Conservation (phyloP, 257 asterid species). For the Solanum dulcamara region DNA sequence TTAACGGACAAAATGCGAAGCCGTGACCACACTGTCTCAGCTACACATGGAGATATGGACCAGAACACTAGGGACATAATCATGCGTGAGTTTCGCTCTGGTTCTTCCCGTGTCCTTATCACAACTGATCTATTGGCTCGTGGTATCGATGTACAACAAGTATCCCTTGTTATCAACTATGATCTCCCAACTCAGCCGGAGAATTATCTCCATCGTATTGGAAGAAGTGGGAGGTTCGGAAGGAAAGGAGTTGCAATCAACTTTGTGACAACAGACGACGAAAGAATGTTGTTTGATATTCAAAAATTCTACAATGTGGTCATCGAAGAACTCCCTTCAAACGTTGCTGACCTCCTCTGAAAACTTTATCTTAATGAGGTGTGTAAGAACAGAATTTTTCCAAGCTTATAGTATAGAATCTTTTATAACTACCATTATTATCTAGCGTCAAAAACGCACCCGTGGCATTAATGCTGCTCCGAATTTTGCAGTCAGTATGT, state of each 20-base stretch:
- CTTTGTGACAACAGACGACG: constrained; percentile 51
- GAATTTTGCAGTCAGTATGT: background rate
- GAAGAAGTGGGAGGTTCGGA: constrained; percentile 75
- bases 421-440: background rate
- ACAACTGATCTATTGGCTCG: constrained; percentile 63
- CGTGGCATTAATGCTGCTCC: background rate
- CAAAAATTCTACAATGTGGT: constrained; percentile 69
- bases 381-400: background rate
- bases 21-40: constrained; percentile 70
- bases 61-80: constrained; percentile 74
- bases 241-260: constrained; percentile 75
- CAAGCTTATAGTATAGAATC: background rate
- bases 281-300: constrained; percentile 56
- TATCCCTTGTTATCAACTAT: constrained; percentile 64
- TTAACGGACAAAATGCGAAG: constrained; percentile 64
- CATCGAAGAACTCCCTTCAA: constrained; percentile 61
- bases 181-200: constrained; percentile 80
- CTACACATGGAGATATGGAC: constrained; percentile 88
- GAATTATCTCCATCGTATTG: constrained; percentile 69
- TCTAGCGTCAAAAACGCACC: background rate
- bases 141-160: constrained; percentile 66
- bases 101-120: constrained; percentile 56
- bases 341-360: constrained; percentile 69
- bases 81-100: constrained; percentile 76
- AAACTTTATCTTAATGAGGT: background rate